Conservation (phyloP, 768 basidiomycete species). For the Pisolithus tinctorius region DNA sequence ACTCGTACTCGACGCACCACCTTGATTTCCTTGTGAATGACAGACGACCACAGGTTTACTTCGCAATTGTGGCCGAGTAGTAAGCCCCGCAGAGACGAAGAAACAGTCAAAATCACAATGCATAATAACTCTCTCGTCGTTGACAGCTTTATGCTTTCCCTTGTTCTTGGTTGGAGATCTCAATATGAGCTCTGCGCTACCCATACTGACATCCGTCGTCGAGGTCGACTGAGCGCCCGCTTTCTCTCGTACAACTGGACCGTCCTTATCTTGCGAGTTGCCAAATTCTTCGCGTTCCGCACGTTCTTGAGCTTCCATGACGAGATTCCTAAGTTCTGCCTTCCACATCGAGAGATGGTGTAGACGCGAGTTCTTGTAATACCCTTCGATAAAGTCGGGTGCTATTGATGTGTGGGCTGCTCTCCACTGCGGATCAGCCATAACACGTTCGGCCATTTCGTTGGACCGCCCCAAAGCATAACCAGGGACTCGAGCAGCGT, state of each 20-base stretch:
- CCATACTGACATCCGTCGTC: conserved; percentile 40
- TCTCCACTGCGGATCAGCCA: conserved; percentile 84
- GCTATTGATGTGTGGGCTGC: conserved; percentile 81
- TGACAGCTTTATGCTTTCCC: conserved; percentile 45
- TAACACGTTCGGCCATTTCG: conserved; percentile 64
- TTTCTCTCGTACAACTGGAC: background rate
- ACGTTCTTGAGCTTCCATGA: conserved; percentile 71
- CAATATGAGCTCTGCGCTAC: conserved; percentile 42
- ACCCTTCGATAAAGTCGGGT: conserved; percentile 81
- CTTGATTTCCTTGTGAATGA: conserved; percentile 78
- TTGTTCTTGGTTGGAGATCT: conserved; percentile 43
- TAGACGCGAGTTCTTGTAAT: conserved; percentile 81
- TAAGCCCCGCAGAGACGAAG: conserved; percentile 89
- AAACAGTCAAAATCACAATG: conserved; percentile 96
- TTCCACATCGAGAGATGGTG: conserved; percentile 94
- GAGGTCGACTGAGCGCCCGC: background rate
- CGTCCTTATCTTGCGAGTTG: background rate
- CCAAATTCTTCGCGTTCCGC: conserved; percentile 38
- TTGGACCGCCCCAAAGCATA: conserved; percentile 72
- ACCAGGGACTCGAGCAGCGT: conserved; percentile 43
- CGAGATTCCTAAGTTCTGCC: conserved; percentile 74
- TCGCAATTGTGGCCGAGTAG: conserved; percentile 70
- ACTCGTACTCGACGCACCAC: conserved; percentile 75
- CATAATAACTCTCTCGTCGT: conserved; percentile 66
- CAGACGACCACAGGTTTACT: conserved; percentile 94